phyloP scores from a whole-genome alignment of 2,329 filamentous ascomycete genomes.

The Trichoderma atrobrunneum region DNA sequence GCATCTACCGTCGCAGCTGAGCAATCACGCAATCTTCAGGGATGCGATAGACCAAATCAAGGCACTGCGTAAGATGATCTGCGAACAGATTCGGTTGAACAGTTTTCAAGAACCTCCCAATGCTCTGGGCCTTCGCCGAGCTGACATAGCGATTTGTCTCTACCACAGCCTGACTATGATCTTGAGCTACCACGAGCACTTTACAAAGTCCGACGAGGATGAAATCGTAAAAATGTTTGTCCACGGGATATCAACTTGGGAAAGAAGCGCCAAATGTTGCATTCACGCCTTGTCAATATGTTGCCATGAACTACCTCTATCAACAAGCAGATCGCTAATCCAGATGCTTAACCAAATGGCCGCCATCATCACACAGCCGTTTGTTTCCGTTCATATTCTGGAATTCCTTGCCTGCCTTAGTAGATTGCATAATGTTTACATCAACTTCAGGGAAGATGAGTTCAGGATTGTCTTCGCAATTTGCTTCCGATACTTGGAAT shows the following conservation, averaged over 20 bases:
- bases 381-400: constrained; percentile 89
- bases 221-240: constrained; percentile 86
- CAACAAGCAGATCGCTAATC: constrained; percentile 80
- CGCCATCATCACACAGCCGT: constrained; percentile 89
- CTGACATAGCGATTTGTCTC: constrained; percentile 84
- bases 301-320: constrained; percentile 87
- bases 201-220: constrained; percentile 81
- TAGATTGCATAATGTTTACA: constrained; percentile 77
- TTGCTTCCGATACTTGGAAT: constrained; percentile 89
- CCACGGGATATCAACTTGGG: constrained; percentile 77
- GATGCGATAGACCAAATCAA: constrained; percentile 72
- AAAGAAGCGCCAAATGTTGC: constrained; percentile 84
- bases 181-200: constrained; percentile 84
- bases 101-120: constrained; percentile 78
- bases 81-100: constrained; percentile 76
- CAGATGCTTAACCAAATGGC: constrained; percentile 90
- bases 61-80: constrained; percentile 70
- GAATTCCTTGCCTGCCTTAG: constrained; percentile 92
- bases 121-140: constrained; percentile 76
- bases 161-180: constrained; percentile 85
- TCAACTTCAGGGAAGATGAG: constrained; percentile 87
- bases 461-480: constrained; percentile 94
- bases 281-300: constrained; percentile 94
- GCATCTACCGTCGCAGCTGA: constrained; percentile 81
- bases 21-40: constrained; percentile 82